phyloP scores from a whole-genome alignment of 2,329 filamentous ascomycete genomes.

The Fusarium algeriense region DNA sequence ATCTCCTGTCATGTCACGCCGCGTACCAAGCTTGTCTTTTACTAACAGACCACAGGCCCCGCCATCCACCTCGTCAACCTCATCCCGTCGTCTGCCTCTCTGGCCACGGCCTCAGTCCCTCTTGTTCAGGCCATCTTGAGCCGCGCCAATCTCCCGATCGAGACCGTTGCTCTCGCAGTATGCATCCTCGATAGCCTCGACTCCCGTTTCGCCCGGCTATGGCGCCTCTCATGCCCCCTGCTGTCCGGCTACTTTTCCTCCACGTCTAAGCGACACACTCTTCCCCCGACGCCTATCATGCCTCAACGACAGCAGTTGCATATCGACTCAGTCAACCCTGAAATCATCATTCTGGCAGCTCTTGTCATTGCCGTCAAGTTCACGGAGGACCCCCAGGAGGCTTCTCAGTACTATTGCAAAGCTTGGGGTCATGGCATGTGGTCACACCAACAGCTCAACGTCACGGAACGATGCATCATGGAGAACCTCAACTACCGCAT shows the following conservation, averaged over 20 bases:
- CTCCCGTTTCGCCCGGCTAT: constrained; percentile 71
- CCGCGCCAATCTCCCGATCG: constrained; percentile 68
- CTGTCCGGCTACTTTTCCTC: constrained; percentile 47
- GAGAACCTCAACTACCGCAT: constrained; percentile 74
- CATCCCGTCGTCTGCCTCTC: constrained; percentile 72
- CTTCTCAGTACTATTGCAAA: constrained; percentile 65
- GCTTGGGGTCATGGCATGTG: constrained; percentile 68
- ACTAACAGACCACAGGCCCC: constrained; percentile 61
- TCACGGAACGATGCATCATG: constrained; percentile 73
- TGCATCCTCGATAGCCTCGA: constrained; percentile 75
- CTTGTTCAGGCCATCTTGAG: constrained; percentile 71
- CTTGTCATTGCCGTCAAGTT: constrained; percentile 76
- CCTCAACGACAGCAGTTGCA: constrained; percentile 58
- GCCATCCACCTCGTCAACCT: constrained; percentile 75
- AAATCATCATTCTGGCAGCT: constrained; percentile 72
- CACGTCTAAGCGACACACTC: constrained; percentile 61
- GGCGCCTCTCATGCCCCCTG: constrained; percentile 71
- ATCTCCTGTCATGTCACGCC: constrained; percentile 14
- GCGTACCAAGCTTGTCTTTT: constrained; percentile 12
- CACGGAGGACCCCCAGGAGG: constrained; percentile 68
- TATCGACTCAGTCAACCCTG: constrained; percentile 71
- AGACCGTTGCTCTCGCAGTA: constrained; percentile 73
- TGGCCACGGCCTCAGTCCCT: constrained; percentile 68
- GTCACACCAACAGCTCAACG: constrained; percentile 72
- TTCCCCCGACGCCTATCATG: constrained; percentile 56